Evolutionary conservation across 805 yeast species (phyloP), one percentile per base, ranked within the genome.

Genomic region (Ogataea polymorpha): DNA sequence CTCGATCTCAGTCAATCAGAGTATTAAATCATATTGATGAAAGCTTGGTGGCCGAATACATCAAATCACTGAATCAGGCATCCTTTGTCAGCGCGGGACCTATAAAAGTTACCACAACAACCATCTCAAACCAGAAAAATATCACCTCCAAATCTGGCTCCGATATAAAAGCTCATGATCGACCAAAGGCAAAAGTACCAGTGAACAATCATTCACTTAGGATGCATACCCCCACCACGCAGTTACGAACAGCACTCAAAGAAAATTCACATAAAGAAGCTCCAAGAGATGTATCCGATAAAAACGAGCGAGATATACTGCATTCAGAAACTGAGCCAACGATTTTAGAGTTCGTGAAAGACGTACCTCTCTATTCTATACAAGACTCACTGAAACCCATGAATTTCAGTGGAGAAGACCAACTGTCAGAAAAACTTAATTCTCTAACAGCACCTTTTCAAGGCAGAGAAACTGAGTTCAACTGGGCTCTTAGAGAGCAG

Each of bases 401-500:
- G 6, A 49, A 65, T 34, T 50, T 69, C 2, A 13, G 39, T 4
- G 48, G 63, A 28, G 58, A 57, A 10, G 55, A 59, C 26, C 51
- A 55, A 10, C 48, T 72, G 21, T 41, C 49, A 6, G 54, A 53
- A 4, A 55, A 59, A 12, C 39, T 66, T 15, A 65, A 62, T 23
- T 41, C 44, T 9, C 52, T 66, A 61, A 24, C 44, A 7, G 44
- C 59, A 0, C 49, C 58, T 17, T 89, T 91, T 53, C 74, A 70
- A 7, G 84, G 82, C 5, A 70, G 82, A 54, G 99, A 93, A 59
- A 84, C 95, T 0, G 99, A 93, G 56, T 72, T 73, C 44, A 93
- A 93, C 58, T 93, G 99, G 99, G 63, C 68, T 16, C 51, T 54
- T 0, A 72, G 99, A 55, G 96, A 90, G 52, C 71, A 74, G 38